phyloP scores from a whole-genome alignment of 495 filamentous ascomycete genomes.

The Bryoglossum gracile region DNA sequence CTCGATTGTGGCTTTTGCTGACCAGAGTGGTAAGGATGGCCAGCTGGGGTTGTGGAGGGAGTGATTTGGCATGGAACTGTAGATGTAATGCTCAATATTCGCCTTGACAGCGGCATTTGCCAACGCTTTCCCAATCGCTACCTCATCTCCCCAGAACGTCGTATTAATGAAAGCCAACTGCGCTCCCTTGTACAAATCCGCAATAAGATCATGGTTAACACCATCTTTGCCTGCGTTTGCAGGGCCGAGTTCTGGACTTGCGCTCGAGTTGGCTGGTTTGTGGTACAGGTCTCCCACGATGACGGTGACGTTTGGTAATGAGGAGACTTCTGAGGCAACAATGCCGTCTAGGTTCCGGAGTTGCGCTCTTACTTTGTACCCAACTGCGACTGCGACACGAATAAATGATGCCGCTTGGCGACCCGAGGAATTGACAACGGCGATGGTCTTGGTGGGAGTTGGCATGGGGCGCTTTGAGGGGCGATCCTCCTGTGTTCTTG shows the following conservation, averaged over 20 bases:
- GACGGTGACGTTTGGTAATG: slow-evolving; percentile 76
- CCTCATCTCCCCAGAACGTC: slow-evolving; percentile 93
- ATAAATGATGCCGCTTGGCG: slow-evolving; percentile 91
- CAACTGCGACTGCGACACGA: slow-evolving; percentile 83
- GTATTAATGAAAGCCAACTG: slow-evolving; percentile 96
- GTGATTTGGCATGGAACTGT: slow-evolving; percentile 96
- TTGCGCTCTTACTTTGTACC: slow-evolving; percentile 85
- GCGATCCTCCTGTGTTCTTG: slow-evolving; percentile 37
- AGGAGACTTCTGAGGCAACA: slow-evolving; percentile 73
- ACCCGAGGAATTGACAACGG: slow-evolving; percentile 86
- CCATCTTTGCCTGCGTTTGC: slow-evolving; percentile 19
- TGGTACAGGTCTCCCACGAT: slow-evolving; percentile 77
- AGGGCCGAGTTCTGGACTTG: slow-evolving; percentile 30
- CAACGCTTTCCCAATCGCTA: slow-evolving; percentile 74
- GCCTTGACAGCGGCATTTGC: slow-evolving; percentile 85
- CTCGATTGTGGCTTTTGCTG: slow-evolving; percentile 83
- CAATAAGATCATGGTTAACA: slow-evolving; percentile 57
- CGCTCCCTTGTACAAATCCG: slow-evolving; percentile 70
- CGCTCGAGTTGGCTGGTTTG: slow-evolving; percentile 32
- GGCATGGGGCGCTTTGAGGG: slow-evolving; percentile 42
- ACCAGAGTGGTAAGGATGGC: slow-evolving; percentile 84
- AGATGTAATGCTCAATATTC: slow-evolving; percentile 85
- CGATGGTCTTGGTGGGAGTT: slow-evolving; percentile 67
- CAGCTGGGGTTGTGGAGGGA: slow-evolving; percentile 55
- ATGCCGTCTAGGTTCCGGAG: slow-evolving; percentile 74